Evolutionary conservation across 2,329 filamentous ascomycete genomes (phyloP), one percentile per base, ranked within the genome.

Genomic region (Xylariomycetidae sp.): DNA sequence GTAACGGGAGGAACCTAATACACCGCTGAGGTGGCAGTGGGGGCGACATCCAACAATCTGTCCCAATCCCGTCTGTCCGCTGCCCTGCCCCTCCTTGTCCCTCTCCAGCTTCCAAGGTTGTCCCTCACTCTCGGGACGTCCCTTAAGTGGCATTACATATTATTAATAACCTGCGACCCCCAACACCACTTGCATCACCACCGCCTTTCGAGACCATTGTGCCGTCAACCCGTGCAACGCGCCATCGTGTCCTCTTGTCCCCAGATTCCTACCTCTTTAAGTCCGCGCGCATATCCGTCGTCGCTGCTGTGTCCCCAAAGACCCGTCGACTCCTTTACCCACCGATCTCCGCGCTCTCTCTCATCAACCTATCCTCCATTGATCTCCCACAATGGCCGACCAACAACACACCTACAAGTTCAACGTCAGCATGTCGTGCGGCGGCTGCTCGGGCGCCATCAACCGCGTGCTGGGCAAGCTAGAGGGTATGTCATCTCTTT

Each of bases 341-440:
- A 34, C 17, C 34, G 20, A 40, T 28, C 36, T 32, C 25, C 30
- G 15, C 28, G 15, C 24, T 32, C 27, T 20, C 24, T 12, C 13
- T 16, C 9, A 8, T 5, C 27, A 10, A 25, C 13, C 6, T 13
- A n/a, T n/a, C n/a, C n/a, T 14, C 19, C 24, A 28, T 30, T 32
- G 18, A 32, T 17, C 27, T 29, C 25, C 33, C 53, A 70, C 48
- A 53, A 88, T 89, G 84, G 67, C 79, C 39, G 78, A 82, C 48
- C 80, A 85, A 51, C 80, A 85, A 51, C 87, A 95, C 71, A 85
- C 79, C 49, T 96, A 96, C 82, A 86, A 92, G 63, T 96, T 96
- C 73, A 81, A 89, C 64, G 78, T 96, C 61, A 73, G 70, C 64
- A 98, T 98, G 92, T 84, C 72, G 72, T 98, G 92, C 68, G 79